Evolutionary conservation across 1,284 basidiomycete genomes (phyloP).

Genomic region (Microbotryomycetes sp.): DNA sequence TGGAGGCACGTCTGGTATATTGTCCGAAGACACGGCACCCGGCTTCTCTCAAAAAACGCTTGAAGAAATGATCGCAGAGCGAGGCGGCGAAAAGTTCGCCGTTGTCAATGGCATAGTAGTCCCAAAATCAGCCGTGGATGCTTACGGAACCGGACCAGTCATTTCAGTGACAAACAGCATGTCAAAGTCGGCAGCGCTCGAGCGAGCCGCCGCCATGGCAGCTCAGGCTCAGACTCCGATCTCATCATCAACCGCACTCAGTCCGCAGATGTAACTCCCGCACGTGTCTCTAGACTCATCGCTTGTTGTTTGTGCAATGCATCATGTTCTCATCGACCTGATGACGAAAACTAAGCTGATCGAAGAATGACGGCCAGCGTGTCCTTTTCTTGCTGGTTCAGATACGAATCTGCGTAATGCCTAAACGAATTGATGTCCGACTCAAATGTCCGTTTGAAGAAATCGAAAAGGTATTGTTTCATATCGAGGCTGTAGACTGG

Average conservation of each 20-base stretch:
- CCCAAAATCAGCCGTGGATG: slow-evolving; percentile 18
- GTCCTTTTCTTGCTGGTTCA: slow-evolving; percentile 21
- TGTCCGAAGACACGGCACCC: neutral
- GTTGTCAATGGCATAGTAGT: slow-evolving; percentile 12
- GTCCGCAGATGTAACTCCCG: neutral
- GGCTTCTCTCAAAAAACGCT: neutral
- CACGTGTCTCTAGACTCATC: too few relatives aligned
- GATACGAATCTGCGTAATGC: slow-evolving; percentile 17
- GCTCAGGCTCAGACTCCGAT: neutral
- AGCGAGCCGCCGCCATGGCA: neutral
- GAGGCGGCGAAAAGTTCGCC: slow-evolving; percentile 5
- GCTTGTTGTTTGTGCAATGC: too few relatives aligned
- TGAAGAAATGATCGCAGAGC: slow-evolving; percentile 5
- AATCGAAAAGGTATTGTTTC: slow-evolving; percentile 58
- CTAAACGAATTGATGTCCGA: slow-evolving; percentile 50
- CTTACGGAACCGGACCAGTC: slow-evolving; percentile 5
- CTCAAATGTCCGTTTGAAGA: slow-evolving; percentile 62
- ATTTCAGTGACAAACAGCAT: neutral
- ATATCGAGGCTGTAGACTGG: slow-evolving; percentile 82
- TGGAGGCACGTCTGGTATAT: slow-evolving; percentile 3
- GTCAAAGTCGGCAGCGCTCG: neutral
- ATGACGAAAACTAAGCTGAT: neutral
- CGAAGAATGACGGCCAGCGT: neutral
- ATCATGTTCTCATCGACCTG: too few relatives aligned
- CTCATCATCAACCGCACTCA: neutral